Base-by-base conservation (phyloP, 805 yeast genomes). In the Ogataea ramenticola region DNA sequence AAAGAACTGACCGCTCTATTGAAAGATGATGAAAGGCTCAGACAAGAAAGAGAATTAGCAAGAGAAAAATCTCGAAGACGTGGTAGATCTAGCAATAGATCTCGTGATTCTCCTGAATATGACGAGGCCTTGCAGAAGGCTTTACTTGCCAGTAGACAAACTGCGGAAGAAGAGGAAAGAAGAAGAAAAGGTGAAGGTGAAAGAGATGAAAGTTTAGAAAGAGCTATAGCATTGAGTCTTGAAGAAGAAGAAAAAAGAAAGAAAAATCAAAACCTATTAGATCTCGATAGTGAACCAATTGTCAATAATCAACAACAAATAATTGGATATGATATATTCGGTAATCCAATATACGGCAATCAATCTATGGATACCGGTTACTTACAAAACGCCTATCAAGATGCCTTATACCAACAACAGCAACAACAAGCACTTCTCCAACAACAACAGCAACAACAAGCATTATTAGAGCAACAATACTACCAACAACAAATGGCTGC, bases 71-170 rank as follows among this genome's bases (percentile, higher is more conserved):
- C 48, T 36, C 47, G 49, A 5, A 57, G 67, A 41, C 54, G 58
- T 26, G 46, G 47, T 33, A 54, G 61, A 37, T 9, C n/a, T 29
- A 54, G 64, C 46, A 48, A 60, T 29, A 22, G 44, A 26, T 24
- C 46, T 9, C 49, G 50, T 2, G 62, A 56, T 32, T 67, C 61
- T 36, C 70, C 66, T 19, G 80, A 76, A 20, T 73, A 75, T 47
- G 96, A 88, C 54, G 83, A 79, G 17, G 96, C 87, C 43, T 66
- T 91, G 51, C 82, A 79, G 61, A 72, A 73, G 40, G 97, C 96
- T 0, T 67, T 91, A 43, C 96, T 85, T 53, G 83, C 82, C 56
- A 83, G 95, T 42, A 76, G 78, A 56, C 61, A 72, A 53, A 86
- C 96, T 1, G 96, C 95, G 1, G 89, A 84, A 50, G 90, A 86